Percentiles rank a stretch among this genome's conserved stretches.
Evolutionary conservation across 805 yeast genomes (phyloP).

Genomic region (Kazachstania bromeliacearum): DNA sequence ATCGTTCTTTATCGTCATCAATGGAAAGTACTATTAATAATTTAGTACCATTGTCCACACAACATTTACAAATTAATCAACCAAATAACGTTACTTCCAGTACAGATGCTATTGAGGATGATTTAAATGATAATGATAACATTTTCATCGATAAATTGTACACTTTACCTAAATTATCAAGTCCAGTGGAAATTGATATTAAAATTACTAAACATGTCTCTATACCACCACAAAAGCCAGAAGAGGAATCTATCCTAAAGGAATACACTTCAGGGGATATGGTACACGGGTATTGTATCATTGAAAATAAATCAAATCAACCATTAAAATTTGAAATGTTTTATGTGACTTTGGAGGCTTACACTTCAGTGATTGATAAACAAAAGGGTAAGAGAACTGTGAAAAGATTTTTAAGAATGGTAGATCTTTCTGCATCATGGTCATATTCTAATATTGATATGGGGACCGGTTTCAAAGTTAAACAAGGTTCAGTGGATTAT

Average conservation of each 20-base stretch:
- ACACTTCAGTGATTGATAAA: slow-evolving; percentile 22
- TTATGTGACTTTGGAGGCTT: slow-evolving; percentile 48
- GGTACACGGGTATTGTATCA: slow-evolving; percentile 40
- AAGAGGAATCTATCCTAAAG: slow-evolving; percentile 28
- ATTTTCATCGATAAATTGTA: slow-evolving; percentile 19
- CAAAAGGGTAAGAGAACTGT: slow-evolving; percentile 13
- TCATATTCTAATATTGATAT: slow-evolving; percentile 38
- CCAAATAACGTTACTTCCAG: not conserved
- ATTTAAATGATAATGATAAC: slow-evolving; percentile 9
- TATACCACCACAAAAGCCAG: slow-evolving; percentile 14
- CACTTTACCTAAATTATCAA: slow-evolving; percentile 14
- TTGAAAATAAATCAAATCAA: slow-evolving; percentile 34
- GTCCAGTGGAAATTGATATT: slow-evolving; percentile 18
- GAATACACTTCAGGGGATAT: slow-evolving; percentile 50
- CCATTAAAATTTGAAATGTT: slow-evolving; percentile 51
- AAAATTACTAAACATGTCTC: slow-evolving; percentile 16
- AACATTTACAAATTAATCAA: not conserved
- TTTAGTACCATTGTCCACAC: slow-evolving; percentile 4
- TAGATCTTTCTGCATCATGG: slow-evolving; percentile 45
- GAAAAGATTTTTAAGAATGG: slow-evolving; percentile 37
- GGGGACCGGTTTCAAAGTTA: slow-evolving; percentile 34
- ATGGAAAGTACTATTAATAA: slow-evolving; percentile 1
- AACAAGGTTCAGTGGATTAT: slow-evolving; percentile 14
- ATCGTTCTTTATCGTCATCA: not conserved
- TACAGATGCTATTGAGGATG: slow-evolving; percentile 7